Evolutionary conservation across 2,329 filamentous ascomycete genomes (phyloP), one percentile per base, ranked within the genome.

Genomic region (Akanthomyces dipterigenus): DNA sequence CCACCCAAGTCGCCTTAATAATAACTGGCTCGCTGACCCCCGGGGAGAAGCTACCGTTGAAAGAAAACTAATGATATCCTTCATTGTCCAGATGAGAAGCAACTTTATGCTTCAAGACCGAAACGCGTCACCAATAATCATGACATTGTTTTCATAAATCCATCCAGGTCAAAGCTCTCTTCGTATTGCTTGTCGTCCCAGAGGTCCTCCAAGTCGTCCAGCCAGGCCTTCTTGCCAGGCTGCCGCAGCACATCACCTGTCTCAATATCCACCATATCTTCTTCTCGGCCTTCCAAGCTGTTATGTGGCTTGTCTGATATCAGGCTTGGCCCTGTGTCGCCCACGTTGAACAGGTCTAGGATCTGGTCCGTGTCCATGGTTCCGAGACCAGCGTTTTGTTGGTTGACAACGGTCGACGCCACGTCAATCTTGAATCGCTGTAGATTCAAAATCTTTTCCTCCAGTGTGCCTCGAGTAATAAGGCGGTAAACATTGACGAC

Each of bases 351-450:
- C 51, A 99, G 84, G 70, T 99, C 95, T 3, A 99, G 84, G 63
- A 99, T 96, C 75, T 99, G 93, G 70, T 98, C 95, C 43, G 96
- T 99, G 74, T 98, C 93, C 95, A 99, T 99, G 16, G 92, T 96
- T 55, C 81, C 88, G 1, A 99, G 78, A 1, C 95, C 95, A 1
- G 95, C 93, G 68, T 99, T 99, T 77, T 99, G 95, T 76, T 99
- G 95, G 73, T 99, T 99, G 66, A 99, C 96, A 6, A 99, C 95
- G 0, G 96, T 99, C 56, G 90, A 96, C 46, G 95, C 96, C 22
- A 99, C 93, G 74, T 99, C 95, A 70, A 99, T 96, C 81, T 99
- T 99, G 87, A 99, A 99, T 56, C 95, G 89, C 85, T 99, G 95
- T 61, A 99, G 87, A 71, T 90, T 96, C 70, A 99, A 79, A 71